Percentiles rank a stretch among this genome's conserved stretches.
Conservation (phyloP, 306 rosid genomes). For the Trichosanthes cucumerina region DNA sequence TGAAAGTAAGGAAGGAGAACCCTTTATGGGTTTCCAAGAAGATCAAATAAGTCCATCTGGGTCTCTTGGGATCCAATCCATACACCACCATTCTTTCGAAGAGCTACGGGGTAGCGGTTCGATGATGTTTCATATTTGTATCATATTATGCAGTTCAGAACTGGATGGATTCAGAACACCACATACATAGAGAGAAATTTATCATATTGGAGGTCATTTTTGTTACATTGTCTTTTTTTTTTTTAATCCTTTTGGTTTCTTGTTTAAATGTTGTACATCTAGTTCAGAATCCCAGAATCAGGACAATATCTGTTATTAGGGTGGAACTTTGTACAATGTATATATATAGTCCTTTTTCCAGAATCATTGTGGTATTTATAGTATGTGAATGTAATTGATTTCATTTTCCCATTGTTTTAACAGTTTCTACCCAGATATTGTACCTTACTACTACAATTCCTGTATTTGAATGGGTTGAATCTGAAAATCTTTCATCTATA, state of each 20-base stretch:
- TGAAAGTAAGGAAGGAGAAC: not conserved
- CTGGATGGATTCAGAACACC: conserved; percentile 5
- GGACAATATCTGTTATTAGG: not conserved
- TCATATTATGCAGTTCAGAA: conserved; percentile 1
- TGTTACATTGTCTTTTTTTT: not conserved
- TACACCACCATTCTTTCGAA: not conserved
- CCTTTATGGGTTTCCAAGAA: not conserved
- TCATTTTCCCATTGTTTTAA: not conserved
- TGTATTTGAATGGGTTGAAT: too few relatives aligned
- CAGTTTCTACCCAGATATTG: not conserved
- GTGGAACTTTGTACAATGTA: not conserved
- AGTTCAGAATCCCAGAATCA: not conserved
- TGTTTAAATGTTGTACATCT: not conserved
- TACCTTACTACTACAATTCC: not conserved
- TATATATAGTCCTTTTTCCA: not conserved
- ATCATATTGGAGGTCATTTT: conserved; percentile 1
- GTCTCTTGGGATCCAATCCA: not conserved
- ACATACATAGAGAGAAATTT: not conserved
- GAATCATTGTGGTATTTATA: not conserved
- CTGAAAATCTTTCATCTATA: not conserved
- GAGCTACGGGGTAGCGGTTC: not conserved
- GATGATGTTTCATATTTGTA: not conserved
- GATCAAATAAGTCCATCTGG: not conserved
- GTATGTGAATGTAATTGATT: not conserved
- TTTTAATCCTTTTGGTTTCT: not conserved